Conservation (phyloP, 1,139 yeast species). For the Suhomyces coccinellae region DNA sequence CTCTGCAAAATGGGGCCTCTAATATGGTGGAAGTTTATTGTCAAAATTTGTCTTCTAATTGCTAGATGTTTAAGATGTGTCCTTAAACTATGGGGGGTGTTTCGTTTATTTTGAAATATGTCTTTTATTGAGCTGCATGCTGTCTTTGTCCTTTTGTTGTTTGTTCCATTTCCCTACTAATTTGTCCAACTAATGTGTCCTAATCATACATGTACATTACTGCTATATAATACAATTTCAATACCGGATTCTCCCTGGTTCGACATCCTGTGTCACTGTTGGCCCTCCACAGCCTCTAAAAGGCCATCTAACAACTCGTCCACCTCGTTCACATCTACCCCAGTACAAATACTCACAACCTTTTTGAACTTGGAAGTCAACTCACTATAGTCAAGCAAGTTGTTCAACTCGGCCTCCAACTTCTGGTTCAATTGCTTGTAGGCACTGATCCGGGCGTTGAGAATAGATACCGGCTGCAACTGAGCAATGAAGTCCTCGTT, state of each 20-base stretch:
- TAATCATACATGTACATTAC: conserved; percentile 6
- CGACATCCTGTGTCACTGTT: conserved; percentile 12
- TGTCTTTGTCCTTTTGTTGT: background rate
- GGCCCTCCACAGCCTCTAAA: conserved; percentile 86
- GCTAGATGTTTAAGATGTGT: too few species aligned
- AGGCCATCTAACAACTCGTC: conserved; percentile 83
- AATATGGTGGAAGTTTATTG: too few species aligned
- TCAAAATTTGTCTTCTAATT: too few species aligned
- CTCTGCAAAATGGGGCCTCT: too few species aligned
- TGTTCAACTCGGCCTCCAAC: conserved; percentile 52
- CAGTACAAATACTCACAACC: conserved; percentile 88
- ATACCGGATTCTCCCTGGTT: background rate
- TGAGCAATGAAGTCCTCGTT: conserved; percentile 28
- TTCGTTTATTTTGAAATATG: too few species aligned
- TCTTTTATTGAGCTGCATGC: conserved; percentile 27
- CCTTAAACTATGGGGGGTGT: too few species aligned
- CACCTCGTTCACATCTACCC: conserved; percentile 71
- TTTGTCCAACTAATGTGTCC: background rate
- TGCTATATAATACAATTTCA: conserved; percentile 3
- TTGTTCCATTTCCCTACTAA: too few species aligned
- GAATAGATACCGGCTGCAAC: conserved; percentile 61
- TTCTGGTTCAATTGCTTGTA: conserved; percentile 44
- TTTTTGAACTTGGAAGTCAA: conserved; percentile 83
- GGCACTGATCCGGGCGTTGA: conserved; percentile 78
- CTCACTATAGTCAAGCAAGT: conserved; percentile 53